These are phyloP conservation scores for Sphenostylis stenocarpa DNA, from an alignment of 306 rosid species.

Conservation along the genomic window DNA sequence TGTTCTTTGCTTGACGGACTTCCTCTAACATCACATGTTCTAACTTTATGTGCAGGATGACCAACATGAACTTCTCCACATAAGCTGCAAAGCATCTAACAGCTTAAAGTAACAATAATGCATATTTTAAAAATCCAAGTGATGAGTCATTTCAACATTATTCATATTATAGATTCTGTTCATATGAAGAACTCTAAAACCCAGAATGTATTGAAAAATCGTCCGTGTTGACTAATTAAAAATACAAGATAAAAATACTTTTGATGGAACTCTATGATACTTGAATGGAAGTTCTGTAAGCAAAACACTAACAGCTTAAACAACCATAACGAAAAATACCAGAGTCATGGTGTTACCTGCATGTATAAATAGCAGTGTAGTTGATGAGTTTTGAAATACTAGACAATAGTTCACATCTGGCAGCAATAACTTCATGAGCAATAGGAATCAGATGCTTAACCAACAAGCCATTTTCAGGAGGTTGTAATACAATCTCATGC, in stretches of 20 bases:
- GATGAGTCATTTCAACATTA: neutral
- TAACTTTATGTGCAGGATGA: constrained; percentile 67
- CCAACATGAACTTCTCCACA: constrained; percentile 76
- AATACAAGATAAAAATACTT: neutral
- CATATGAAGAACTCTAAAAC: constrained; percentile 2
- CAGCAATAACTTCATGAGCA: constrained; percentile 58
- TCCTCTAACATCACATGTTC: constrained; percentile 63
- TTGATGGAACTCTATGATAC: neutral
- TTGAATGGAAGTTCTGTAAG: neutral
- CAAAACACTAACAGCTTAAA: constrained; percentile 16
- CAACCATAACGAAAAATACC: neutral
- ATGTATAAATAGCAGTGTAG: constrained; percentile 41
- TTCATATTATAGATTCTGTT: constrained; percentile 18
- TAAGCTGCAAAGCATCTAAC: constrained; percentile 41
- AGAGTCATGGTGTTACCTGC: constrained; percentile 47
- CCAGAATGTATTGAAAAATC: constrained; percentile 3
- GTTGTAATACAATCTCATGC: constrained; percentile 44
- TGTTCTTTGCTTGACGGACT: constrained; percentile 67
- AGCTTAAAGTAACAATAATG: constrained; percentile 13
- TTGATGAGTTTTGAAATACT: constrained; percentile 52
- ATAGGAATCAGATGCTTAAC: constrained; percentile 54
- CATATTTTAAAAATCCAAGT: neutral
- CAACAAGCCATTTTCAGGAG: constrained; percentile 70
- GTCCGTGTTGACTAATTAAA: neutral
- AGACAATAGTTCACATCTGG: constrained; percentile 50